phyloP scores from a whole-genome alignment of 176 grass and related monocot species.

The Chrysopogon serrulatus region DNA sequence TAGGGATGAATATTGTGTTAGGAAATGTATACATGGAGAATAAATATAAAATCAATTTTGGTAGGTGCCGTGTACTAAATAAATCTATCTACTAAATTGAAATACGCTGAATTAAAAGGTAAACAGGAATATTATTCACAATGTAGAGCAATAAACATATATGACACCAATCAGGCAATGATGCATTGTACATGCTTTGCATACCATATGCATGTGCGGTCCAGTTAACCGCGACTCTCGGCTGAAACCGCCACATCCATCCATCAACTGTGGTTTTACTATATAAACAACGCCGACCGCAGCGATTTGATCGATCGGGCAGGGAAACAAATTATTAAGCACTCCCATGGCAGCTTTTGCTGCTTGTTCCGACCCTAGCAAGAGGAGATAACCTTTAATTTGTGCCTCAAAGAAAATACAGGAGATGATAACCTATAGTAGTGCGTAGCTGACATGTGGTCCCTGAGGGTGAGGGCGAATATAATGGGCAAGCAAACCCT shows the following conservation, averaged over 20 bases:
- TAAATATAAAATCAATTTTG: no score
- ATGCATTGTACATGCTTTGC: no score
- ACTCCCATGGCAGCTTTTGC: background rate
- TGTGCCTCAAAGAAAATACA: background rate
- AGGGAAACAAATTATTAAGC: conserved; percentile 6
- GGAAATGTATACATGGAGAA: no score
- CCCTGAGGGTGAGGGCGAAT: background rate
- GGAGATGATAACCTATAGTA: background rate
- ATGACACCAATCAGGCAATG: background rate
- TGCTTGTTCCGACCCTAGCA: background rate
- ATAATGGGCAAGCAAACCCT: background rate
- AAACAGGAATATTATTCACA: no score
- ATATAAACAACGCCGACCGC: background rate
- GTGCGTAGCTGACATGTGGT: background rate
- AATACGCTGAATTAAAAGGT: no score
- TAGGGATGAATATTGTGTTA: no score
- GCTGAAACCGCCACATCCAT: background rate
- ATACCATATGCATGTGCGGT: background rate
- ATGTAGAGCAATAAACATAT: no score
- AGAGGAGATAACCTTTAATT: conserved; percentile 6
- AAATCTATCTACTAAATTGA: no score
- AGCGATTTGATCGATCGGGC: background rate
- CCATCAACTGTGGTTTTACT: background rate
- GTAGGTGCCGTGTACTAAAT: no score
- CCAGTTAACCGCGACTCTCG: background rate